Evolutionary conservation across 2,329 filamentous ascomycete genomes (phyloP).

Genomic region (Xylaria sp.): DNA sequence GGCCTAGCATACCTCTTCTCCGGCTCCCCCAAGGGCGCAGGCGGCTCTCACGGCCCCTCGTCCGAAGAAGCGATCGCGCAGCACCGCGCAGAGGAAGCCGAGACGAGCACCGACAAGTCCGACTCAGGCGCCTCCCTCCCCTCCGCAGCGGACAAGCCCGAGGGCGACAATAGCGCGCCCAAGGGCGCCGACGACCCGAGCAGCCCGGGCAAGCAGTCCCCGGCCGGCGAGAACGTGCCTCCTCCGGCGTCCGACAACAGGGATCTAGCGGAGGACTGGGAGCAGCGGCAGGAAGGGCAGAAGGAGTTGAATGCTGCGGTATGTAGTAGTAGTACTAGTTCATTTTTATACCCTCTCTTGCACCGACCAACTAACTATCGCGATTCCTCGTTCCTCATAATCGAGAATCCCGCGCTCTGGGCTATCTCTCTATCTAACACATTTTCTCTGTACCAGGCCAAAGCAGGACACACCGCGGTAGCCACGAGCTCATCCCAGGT

Average conservation of each 20-base stretch:
- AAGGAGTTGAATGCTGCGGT: slow-evolving; percentile 34
- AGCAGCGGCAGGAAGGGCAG: slow-evolving; percentile 33
- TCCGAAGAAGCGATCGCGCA: neutral
- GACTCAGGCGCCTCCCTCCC: neutral
- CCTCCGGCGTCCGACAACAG: slow-evolving; percentile 29
- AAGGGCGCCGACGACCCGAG: neutral
- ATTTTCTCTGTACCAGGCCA: slow-evolving; percentile 7
- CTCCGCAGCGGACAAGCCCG: neutral
- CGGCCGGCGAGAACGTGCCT: slow-evolving; percentile 18
- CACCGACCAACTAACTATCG: neutral
- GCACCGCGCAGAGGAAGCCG: slow-evolving; percentile 8
- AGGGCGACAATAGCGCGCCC: neutral
- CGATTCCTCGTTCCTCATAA: neutral
- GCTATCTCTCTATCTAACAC: neutral
- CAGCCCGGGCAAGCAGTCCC: neutral
- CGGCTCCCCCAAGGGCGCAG: neutral
- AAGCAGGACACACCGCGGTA: slow-evolving; percentile 29
- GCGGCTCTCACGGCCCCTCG: slow-evolving; percentile 12
- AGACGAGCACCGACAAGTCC: neutral
- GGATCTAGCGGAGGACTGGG: slow-evolving; percentile 27
- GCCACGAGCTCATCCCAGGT: slow-evolving; percentile 30
- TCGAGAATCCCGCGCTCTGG: too few relatives aligned
- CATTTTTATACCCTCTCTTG: neutral
- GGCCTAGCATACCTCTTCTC: slow-evolving; percentile 32
- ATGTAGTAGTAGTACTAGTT: neutral